Evolutionary conservation across 805 yeast species (phyloP).

Genomic region (Teunomyces gatunensis): DNA sequence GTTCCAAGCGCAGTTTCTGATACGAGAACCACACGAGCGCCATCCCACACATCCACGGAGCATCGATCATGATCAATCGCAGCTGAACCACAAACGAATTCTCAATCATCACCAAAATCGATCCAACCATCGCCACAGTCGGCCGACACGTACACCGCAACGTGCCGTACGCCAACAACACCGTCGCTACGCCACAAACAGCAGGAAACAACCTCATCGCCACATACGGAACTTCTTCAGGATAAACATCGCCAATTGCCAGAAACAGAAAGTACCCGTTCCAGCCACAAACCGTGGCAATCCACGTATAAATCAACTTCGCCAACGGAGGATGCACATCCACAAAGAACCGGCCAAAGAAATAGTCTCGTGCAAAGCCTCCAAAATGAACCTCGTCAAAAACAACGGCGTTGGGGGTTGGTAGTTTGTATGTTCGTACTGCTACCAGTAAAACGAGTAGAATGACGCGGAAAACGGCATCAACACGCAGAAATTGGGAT

Average conservation of each 20-base stretch:
- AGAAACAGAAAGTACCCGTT: conserved; percentile 40
- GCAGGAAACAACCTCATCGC: conserved; percentile 59
- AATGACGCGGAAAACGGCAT: conserved; percentile 17
- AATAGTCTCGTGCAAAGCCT: conserved; percentile 42
- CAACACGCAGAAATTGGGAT: conserved; percentile 13
- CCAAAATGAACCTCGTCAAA: conserved; percentile 49
- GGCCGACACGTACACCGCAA: conserved; percentile 55
- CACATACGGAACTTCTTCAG: conserved; percentile 42
- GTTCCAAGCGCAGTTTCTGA: conserved; percentile 46
- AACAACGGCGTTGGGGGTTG: conserved; percentile 39
- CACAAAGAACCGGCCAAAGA: conserved; percentile 58
- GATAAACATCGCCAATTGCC: conserved; percentile 45
- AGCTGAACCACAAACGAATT: conserved; percentile 63
- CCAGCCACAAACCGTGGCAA: conserved; percentile 45
- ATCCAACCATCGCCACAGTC: conserved; percentile 47
- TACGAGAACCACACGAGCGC: conserved; percentile 50
- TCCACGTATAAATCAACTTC: conserved; percentile 54
- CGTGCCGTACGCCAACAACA: conserved; percentile 52
- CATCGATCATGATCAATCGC: conserved; percentile 44
- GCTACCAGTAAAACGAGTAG: conserved; percentile 22
- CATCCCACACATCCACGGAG: conserved; percentile 44
- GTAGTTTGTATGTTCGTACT: conserved; percentile 32
- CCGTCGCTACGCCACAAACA: conserved; percentile 50
- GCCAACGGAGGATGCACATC: conserved; percentile 76
- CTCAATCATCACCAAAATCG: conserved; percentile 56